Evolutionary conservation across 306 rosid genomes (phyloP), one percentile per base, ranked within the genome.

Genomic region (Boehmeria nivea): DNA sequence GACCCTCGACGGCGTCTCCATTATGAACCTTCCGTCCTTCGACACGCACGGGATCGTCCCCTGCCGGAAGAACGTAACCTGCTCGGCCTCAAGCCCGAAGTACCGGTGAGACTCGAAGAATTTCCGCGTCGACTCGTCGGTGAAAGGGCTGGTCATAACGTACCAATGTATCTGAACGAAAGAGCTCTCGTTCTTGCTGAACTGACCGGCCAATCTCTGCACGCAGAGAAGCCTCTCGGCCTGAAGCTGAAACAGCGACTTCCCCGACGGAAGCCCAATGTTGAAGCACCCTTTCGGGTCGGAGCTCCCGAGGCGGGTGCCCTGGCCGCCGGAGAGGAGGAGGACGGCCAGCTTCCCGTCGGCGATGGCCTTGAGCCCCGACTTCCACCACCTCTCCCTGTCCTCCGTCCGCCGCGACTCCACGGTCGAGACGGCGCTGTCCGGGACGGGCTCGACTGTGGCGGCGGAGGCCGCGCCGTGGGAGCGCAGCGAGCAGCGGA

Each of bases 261-360:
- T 91, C 54, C 96, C 95, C 37, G 99, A 91, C 67, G 99, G 99
- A 72, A 91, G 99, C 63, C 99, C 99, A 59, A 91, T 77, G 73
- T 91, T 85, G 87, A 91, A 81, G 77, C 99, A 91, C 64, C 99
- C 99, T 56, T 91, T 91, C 48, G 99, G 99, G 64, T 91, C 99
- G 65, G 99, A 84, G 78, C 99, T 91, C 56, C 99, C 99, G 24
- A 91, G 96, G 58, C 99, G 79, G 58, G 99, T 91, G 68, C 99
- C 99, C 93, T 91, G 89, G 82, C 99, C 99, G 61, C 99, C 99
- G 6, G 99, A 93, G 62, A 93, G 81, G 59, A 93, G 94, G 69
- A 93, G 68, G 6, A 93, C 99, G 43, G 88, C 99, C 68, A 93
- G 70, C 66, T 93, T 87, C 51, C 96, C 96, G 3, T 75, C 96